Evolutionary conservation across 2,329 filamentous ascomycete species (phyloP), one percentile per base, ranked within the genome.

Genomic region (Chaetothyriales sp.): DNA sequence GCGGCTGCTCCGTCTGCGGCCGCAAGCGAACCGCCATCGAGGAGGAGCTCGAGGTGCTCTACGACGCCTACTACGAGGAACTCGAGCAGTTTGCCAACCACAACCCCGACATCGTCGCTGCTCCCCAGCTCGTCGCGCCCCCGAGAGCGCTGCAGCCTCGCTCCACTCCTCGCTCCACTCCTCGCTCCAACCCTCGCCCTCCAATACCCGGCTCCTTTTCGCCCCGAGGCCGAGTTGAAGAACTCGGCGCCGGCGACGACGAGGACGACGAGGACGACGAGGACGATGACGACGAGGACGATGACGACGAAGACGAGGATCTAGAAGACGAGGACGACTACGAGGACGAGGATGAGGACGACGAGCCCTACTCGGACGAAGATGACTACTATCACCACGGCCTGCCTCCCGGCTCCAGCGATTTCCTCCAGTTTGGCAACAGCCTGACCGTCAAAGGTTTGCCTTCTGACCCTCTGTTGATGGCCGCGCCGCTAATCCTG

Each of bases 41-140:
- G 69, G 92, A 98, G 70, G 92, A 98, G 69, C 76, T 98, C 10
- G 92, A 98, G 66, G 89, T 94, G 18, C 78, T 98, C 10, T 98
- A 98, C 69, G 92, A 98, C 71, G 90, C 90, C 57, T 98, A 98
- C 70, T 98, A 98, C 67, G 84, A 95, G 66, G 92, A 98, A 70
- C 79, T 98, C 55, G 92, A 97, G 72, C 89, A 95, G 67, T 98
- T 95, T 69, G 92, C 89, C 60, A 89, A 95, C 68, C 82, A 86
- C 62, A 81, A 83, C 66, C 82, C 89, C 64, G 81, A 68, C 59
- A 66, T 67, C 51, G 68, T 70, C 58, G 66, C 86, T 57, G 79
- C 77, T 49, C 80, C 82, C 46, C 80, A 83, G 15, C 80, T 88
- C 68, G 76, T 88, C 62, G 78, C 80, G 45, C 75, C 81, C 48